Evolutionary conservation across 2,329 filamentous ascomycete species (phyloP).

Genomic region (Fusarium sp.): DNA sequence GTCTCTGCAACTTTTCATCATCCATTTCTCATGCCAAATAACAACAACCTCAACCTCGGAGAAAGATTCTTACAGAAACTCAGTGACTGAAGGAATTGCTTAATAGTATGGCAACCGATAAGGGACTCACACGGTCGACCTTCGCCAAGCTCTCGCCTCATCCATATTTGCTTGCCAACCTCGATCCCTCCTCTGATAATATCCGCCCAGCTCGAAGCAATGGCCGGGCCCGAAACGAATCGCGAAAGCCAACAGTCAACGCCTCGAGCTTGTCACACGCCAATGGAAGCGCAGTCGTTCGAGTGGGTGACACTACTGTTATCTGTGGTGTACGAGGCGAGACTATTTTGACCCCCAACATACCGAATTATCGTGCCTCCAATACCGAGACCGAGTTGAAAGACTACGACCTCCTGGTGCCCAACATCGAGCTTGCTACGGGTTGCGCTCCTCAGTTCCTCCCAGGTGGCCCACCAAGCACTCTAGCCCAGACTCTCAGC

Average conservation of each 20-base stretch:
- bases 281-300: conserved; percentile 89
- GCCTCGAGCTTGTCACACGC: conserved; percentile 87
- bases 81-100: background rate
- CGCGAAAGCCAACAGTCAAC: conserved; percentile 81
- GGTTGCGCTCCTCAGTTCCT: conserved; percentile 89
- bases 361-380: conserved; percentile 72
- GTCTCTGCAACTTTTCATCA: conserved; percentile 47
- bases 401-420: conserved; percentile 82
- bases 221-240: conserved; percentile 77
- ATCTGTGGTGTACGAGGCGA: conserved; percentile 93
- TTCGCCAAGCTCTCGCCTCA: conserved; percentile 92
- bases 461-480: conserved; percentile 83
- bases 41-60: background rate
- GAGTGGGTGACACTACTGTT: conserved; percentile 90
- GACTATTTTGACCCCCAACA: conserved; percentile 79
- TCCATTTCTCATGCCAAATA: conserved; percentile 9
- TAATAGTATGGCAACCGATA: conserved; percentile 48
- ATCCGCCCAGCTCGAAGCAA: conserved; percentile 77
- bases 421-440: conserved; percentile 92
- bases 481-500: conserved; percentile 85
- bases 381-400: conserved; percentile 62
- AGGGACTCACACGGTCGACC: conserved; percentile 70
- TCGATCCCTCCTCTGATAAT: conserved; percentile 69
- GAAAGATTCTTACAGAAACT: background rate
- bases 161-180: conserved; percentile 89